phyloP scores from a whole-genome alignment of 2,329 filamentous ascomycete species.

The Ploettnerulaceae sp. region DNA sequence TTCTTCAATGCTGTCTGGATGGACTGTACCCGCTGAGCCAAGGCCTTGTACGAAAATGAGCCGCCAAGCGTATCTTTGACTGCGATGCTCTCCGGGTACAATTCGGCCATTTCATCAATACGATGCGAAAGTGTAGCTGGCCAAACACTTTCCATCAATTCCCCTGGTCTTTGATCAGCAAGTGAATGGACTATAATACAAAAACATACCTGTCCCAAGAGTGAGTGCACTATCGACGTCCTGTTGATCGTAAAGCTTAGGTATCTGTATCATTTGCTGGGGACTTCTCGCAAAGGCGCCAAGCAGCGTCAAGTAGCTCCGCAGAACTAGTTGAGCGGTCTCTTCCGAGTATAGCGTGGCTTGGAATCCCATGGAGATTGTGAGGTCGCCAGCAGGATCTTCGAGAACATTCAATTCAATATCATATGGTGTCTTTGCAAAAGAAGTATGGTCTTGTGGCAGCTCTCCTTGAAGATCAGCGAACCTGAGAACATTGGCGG shows the following conservation, averaged over 20 bases:
- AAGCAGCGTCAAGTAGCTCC: too few species aligned
- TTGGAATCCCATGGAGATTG: too few species aligned
- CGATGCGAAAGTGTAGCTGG: constrained; percentile 17
- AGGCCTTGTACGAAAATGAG: constrained; percentile 30
- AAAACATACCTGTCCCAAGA: too few species aligned
- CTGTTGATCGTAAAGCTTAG: too few species aligned
- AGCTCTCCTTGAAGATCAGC: neutral
- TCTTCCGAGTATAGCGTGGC: too few species aligned
- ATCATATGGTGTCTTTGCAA: neutral
- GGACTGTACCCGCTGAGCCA: constrained; percentile 33
- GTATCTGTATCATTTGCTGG: too few species aligned
- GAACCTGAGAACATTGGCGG: neutral
- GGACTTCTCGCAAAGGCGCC: too few species aligned
- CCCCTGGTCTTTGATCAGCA: constrained; percentile 15
- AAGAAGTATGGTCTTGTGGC: too few species aligned
- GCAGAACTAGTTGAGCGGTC: too few species aligned
- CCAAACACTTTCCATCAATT: neutral
- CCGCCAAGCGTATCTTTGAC: constrained; percentile 24
- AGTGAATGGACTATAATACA: constrained; percentile 16
- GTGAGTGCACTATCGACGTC: too few species aligned
- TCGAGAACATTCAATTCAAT: neutral
- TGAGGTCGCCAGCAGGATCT: too few species aligned
- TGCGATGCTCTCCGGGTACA: constrained; percentile 6
- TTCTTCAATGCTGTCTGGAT: constrained; percentile 31
- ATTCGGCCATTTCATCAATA: constrained; percentile 14